Base-by-base conservation (phyloP, 1,284 basidiomycete species). In the Laetiporus sulphureus region DNA sequence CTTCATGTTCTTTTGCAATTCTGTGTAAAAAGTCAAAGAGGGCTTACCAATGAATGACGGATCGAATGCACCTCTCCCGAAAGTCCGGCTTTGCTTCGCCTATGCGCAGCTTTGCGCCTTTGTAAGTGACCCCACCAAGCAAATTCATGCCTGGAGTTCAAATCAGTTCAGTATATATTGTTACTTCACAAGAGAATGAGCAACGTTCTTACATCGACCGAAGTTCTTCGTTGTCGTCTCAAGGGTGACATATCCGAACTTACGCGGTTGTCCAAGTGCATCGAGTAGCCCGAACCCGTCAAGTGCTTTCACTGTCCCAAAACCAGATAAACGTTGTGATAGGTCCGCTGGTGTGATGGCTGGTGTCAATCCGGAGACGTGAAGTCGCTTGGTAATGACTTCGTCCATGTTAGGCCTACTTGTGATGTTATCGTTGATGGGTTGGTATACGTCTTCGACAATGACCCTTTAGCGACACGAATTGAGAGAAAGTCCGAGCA, bases 71-170 rank as follows among this genome's bases (percentile, higher is more conserved):
- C 83, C 78, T 68, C 54, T 80, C 76, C 5, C 59, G 59, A 54
- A 71, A 90, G 58, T 89, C 80, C 1, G 77, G 79, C 49, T 76
- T 83, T 19, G 86, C 87, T 51, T 88, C 84, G 5, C 85, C 85
- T 25, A 90, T 72, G n/a, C 84, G 72, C 22, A 90, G 62, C 51
- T 82, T 86, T n/a, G 84, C 64, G 13, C 87, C 86, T 61, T 88
- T 90, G 83, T 84, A 90, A 1, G 75, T 85, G 7, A 83, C 77
- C 21, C 87, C 86, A 49, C 83, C 88, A 6, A 90, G 68, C 3
- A 77, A 55, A 53, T 79, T 88, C 59, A 87, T 66, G 61, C 84
- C 85, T 88, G 41, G 3, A 13, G 23, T 22, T 35, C 6, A 15
- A 15, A 30, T 40, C 16, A 31, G 36, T 18, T 40, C 22, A n/a